Evolutionary conservation across 768 basidiomycete genomes (phyloP).

Genomic region (Hortiboletus campestris): DNA sequence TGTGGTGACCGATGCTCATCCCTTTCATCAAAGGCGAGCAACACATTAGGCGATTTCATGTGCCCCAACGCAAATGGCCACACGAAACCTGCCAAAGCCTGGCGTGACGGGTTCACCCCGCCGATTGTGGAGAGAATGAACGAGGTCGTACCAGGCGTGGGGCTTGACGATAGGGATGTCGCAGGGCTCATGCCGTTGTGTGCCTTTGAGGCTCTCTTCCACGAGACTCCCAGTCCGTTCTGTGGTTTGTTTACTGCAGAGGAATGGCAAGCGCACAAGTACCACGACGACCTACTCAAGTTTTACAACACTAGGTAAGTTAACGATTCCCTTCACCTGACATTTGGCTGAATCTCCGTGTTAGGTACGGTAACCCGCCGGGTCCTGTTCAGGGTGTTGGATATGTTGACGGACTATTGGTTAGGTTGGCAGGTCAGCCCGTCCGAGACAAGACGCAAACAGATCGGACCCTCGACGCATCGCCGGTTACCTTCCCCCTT

Average conservation of each 20-base stretch:
- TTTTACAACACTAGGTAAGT: slow-evolving; percentile 74
- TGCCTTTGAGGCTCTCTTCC: slow-evolving; percentile 73
- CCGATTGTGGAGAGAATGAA: slow-evolving; percentile 62
- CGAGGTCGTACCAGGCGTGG: slow-evolving; percentile 57
- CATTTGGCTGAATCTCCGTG: not conserved
- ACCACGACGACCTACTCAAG: slow-evolving; percentile 70
- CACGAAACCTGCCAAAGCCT: slow-evolving; percentile 44
- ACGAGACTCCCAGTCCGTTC: slow-evolving; percentile 54
- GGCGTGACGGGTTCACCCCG: slow-evolving; percentile 55
- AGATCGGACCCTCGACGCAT: slow-evolving; percentile 67
- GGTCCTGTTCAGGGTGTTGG: slow-evolving; percentile 83
- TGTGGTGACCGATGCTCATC: not conserved
- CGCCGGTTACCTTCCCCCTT: slow-evolving; percentile 71
- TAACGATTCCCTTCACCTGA: not conserved
- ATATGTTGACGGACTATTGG: slow-evolving; percentile 86
- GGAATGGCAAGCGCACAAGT: slow-evolving; percentile 70
- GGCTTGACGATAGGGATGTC: slow-evolving; percentile 53
- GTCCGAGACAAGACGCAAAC: slow-evolving; percentile 74
- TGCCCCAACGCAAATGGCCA: slow-evolving; percentile 57
- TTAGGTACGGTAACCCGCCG: slow-evolving; percentile 62
- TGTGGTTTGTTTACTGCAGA: slow-evolving; percentile 65
- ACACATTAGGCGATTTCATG: slow-evolving; percentile 65
- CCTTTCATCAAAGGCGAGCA: slow-evolving; percentile 43
- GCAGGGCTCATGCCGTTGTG: slow-evolving; percentile 69
- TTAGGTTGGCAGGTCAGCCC: slow-evolving; percentile 63